These are phyloP conservation scores for Tolypocladium capitatum DNA, from an alignment of 2,329 filamentous ascomycete genomes.

Conservation along the genomic window DNA sequence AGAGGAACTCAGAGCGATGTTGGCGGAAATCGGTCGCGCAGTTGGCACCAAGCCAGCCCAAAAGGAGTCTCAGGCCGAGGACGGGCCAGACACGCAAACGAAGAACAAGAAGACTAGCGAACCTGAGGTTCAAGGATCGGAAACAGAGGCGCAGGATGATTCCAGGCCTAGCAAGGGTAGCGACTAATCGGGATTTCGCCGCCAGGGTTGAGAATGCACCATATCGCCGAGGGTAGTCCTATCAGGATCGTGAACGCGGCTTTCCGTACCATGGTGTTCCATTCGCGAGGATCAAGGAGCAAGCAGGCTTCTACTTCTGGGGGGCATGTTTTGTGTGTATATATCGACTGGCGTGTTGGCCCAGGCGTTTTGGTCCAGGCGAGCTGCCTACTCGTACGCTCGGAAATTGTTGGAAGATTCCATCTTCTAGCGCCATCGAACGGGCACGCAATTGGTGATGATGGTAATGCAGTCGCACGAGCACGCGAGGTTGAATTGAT, in stretches of 20 bases:
- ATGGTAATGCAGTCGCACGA: too few species aligned
- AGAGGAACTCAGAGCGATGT: conserved; percentile 38
- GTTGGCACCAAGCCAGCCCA: conserved; percentile 5
- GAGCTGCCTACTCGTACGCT: too few species aligned
- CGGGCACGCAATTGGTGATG: too few species aligned
- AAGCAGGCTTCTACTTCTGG: neutral
- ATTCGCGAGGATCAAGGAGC: neutral
- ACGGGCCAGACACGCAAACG: conserved; percentile 1
- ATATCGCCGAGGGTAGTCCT: neutral
- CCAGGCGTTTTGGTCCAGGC: neutral
- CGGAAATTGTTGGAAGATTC: too few species aligned
- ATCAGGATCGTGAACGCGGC: neutral
- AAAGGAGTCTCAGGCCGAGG: neutral
- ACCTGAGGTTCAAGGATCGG: neutral
- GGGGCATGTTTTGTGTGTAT: too few species aligned
- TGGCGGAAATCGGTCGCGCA: conserved; percentile 21
- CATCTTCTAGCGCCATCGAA: too few species aligned
- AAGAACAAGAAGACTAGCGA: conserved; percentile 3
- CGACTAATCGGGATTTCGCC: neutral
- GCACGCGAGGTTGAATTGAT: too few species aligned
- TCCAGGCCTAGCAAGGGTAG: neutral
- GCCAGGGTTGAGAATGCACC: neutral
- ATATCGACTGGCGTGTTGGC: neutral
- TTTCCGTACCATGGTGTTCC: neutral
- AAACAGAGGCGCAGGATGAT: neutral